Conservation (phyloP, 148 eudicot genomes). For the Camellia granthamiana region DNA sequence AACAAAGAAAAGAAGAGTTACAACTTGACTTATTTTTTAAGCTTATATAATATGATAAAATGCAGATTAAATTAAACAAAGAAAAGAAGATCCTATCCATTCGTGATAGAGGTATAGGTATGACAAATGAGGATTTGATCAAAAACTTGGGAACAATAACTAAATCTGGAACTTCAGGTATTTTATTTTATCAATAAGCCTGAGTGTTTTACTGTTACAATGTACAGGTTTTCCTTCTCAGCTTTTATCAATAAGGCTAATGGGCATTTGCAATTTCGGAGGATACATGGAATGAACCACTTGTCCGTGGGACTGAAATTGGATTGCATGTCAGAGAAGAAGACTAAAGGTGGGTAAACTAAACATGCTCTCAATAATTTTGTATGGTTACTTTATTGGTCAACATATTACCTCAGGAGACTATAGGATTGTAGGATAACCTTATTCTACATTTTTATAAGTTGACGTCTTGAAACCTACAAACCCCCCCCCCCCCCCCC, state of each 20-base stretch:
- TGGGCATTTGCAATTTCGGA: slow-evolving; percentile 97
- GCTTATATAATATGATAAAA: slow-evolving; percentile 1
- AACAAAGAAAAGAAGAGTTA: slow-evolving; percentile 57
- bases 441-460: neutral
- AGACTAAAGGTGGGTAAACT: slow-evolving; percentile 64
- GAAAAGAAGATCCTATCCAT: slow-evolving; percentile 64
- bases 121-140: slow-evolving; percentile 96
- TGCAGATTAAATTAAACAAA: slow-evolving; percentile 49
- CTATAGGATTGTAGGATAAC: neutral
- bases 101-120: slow-evolving; percentile 94
- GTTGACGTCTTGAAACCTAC: neutral
- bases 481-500: no score
- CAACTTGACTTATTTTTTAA: neutral
- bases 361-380: neutral
- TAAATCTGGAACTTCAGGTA: slow-evolving; percentile 99
- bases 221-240: neutral
- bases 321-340: slow-evolving; percentile 94
- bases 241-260: slow-evolving; percentile 76
- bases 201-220: slow-evolving; percentile 2
- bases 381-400: slow-evolving; percentile 11
- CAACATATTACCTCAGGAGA: neutral
- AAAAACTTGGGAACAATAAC: slow-evolving; percentile 98
- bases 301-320: slow-evolving; percentile 98
- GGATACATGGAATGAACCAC: slow-evolving; percentile 92
- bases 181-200: slow-evolving; percentile 20